Evolutionary conservation across 1,139 yeast genomes (phyloP).

Genomic region (Magnusiomyces fungicola): DNA sequence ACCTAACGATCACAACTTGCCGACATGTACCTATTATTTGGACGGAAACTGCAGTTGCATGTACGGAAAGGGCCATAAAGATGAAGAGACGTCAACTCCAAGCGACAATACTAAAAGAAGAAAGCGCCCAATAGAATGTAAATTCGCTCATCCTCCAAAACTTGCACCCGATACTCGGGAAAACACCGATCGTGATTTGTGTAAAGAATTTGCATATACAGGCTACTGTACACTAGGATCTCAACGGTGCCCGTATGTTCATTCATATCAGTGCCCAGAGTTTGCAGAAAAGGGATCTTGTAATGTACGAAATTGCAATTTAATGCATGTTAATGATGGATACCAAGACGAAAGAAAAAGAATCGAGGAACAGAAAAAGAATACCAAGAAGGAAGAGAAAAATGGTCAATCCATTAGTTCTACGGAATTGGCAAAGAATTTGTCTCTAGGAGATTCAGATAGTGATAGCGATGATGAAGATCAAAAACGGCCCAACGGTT

Average conservation of each 20-base stretch:
- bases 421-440: not conserved
- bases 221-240: slow-evolving; percentile 4
- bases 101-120: not conserved
- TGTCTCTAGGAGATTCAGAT: not conserved
- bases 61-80: not conserved
- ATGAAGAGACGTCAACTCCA: not conserved
- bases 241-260: not conserved
- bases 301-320: not conserved
- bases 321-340: slow-evolving; percentile 3
- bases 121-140: not conserved
- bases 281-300: slow-evolving; percentile 1
- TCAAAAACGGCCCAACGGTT: not conserved
- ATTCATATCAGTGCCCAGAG: slow-evolving; percentile 5
- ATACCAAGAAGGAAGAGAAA: not conserved
- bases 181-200: not conserved
- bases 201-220: slow-evolving; percentile 5
- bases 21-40: slow-evolving; percentile 1
- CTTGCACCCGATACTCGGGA: not conserved
- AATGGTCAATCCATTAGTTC: not conserved
- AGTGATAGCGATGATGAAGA: slow-evolving; percentile 2
- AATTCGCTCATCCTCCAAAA: slow-evolving; percentile 2
- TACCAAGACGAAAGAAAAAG: not conserved
- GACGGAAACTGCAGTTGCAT: slow-evolving; percentile 1
- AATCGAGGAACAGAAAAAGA: not conserved
- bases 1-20: slow-evolving; percentile 3